These are phyloP conservation scores for Phytopythium sindhum DNA, from an alignment of 352 stramenopile genomes.

Conservation along the genomic window DNA sequence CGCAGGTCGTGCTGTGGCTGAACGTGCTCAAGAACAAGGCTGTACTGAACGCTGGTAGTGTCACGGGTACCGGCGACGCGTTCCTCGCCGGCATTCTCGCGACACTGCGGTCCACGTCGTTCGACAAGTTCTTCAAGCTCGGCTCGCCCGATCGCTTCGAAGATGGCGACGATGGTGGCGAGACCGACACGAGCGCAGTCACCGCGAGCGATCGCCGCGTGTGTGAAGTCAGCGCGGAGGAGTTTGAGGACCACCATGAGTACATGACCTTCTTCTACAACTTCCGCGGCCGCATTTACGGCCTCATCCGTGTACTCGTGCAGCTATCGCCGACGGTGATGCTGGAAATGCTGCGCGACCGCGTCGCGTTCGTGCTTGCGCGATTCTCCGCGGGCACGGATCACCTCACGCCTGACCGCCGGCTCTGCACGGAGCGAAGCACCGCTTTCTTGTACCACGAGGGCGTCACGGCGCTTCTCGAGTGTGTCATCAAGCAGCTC, in stretches of 20 bases:
- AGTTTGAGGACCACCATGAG: constrained; percentile 75
- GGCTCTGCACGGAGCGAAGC: constrained; percentile 57
- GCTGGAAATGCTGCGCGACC: constrained; percentile 59
- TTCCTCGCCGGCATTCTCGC: constrained; percentile 36
- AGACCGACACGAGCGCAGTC: constrained; percentile 12
- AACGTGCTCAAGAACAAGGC: constrained; percentile 67
- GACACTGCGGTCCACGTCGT: constrained; percentile 53
- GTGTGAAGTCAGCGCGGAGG: constrained; percentile 42
- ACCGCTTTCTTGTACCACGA: constrained; percentile 77
- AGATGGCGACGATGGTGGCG: constrained; percentile 23
- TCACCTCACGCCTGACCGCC: constrained; percentile 36
- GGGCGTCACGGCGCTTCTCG: constrained; percentile 61
- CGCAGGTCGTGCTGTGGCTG: constrained; percentile 75
- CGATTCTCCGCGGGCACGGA: constrained; percentile 47
- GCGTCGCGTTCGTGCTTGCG: constrained; percentile 47
- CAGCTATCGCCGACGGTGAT: constrained; percentile 43
- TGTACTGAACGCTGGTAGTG: constrained; percentile 33
- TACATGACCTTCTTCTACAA: constrained; percentile 77
- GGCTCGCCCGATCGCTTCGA: constrained; percentile 48
- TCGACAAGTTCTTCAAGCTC: constrained; percentile 83
- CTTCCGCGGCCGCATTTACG: constrained; percentile 76
- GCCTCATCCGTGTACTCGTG: constrained; percentile 63
- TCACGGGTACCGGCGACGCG: constrained; percentile 16
- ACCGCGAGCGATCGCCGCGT: constrained; percentile 8
- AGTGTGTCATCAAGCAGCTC: constrained; percentile 78